Percentiles rank a stretch among this genome's conserved stretches.
Conservation (phyloP, 2,329 filamentous ascomycete species). For the Xylariaceae sp. region DNA sequence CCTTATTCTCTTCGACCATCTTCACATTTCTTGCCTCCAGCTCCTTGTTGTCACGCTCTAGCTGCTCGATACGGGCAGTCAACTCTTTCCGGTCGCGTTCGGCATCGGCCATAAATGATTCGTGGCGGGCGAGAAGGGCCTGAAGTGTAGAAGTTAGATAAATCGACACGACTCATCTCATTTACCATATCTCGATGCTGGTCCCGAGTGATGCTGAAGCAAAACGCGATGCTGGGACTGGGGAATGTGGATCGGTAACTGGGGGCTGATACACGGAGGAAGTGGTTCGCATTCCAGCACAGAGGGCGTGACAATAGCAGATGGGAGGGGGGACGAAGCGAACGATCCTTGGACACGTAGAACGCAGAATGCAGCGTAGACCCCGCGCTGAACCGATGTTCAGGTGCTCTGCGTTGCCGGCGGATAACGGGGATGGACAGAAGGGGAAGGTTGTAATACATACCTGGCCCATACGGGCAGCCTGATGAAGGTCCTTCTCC, state of each 20-base stretch:
- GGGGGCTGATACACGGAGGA: constrained; percentile 1
- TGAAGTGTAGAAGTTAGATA: constrained; percentile 71
- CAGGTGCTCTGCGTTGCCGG: background rate
- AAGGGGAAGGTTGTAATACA: constrained; percentile 37
- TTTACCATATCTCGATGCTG: constrained; percentile 4
- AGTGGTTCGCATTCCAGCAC: constrained; percentile 8
- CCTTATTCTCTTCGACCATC: constrained; percentile 78
- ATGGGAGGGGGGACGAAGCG: background rate
- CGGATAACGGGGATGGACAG: background rate
- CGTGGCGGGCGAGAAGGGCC: constrained; percentile 87
- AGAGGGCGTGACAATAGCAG: background rate
- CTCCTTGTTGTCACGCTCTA: constrained; percentile 69
- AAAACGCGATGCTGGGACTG: constrained; percentile 7
- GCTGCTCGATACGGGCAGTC: constrained; percentile 64
- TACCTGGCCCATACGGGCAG: constrained; percentile 90
- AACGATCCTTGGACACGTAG: background rate
- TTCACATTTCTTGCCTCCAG: constrained; percentile 73
- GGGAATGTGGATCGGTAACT: constrained; percentile 26
- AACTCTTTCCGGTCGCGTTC: constrained; percentile 78
- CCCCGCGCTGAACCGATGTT: background rate
- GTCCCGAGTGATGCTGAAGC: background rate
- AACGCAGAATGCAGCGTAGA: background rate
- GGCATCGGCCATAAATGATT: constrained; percentile 89
- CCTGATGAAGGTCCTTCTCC: constrained; percentile 82
- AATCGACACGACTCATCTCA: constrained; percentile 34